A percentile compares a stretch with the other conserved stretches of the same genome.
Evolutionary conservation across 352 stramenopile species (phyloP).

Genomic region (Aphanomyces stellatus): DNA sequence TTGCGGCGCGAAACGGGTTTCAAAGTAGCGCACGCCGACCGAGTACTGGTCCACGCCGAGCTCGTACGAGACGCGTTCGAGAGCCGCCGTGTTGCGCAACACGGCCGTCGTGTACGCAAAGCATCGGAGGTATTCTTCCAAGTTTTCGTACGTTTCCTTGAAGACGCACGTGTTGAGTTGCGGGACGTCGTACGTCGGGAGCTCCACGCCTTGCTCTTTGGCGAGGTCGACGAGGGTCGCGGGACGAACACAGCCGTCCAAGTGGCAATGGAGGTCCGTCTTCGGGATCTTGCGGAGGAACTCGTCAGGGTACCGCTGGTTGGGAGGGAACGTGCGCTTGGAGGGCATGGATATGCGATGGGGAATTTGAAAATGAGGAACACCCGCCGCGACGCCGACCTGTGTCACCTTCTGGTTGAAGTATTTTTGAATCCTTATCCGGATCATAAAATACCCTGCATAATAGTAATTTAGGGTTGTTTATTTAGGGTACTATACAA

Average conservation of each 20-base stretch:
- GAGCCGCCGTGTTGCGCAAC: conserved; percentile 39
- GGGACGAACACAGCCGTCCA: conserved; percentile 74
- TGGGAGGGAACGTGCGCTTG: conserved; percentile 41
- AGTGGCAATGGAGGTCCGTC: conserved; percentile 80
- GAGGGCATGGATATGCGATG: not conserved
- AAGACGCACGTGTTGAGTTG: conserved; percentile 59
- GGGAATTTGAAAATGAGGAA: conserved; percentile 3
- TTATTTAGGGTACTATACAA: no score
- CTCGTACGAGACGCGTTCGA: conserved; percentile 83
- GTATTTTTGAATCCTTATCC: no score
- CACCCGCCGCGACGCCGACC: no score
- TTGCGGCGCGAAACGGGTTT: conserved; percentile 81
- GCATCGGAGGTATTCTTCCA: conserved; percentile 81
- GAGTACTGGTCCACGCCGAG: conserved; percentile 70
- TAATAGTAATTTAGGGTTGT: no score
- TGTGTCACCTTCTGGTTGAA: no score
- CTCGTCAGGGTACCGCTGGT: conserved; percentile 50
- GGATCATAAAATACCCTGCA: no score
- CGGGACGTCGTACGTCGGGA: conserved; percentile 68
- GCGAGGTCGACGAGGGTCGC: conserved; percentile 80
- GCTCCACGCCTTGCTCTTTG: conserved; percentile 46
- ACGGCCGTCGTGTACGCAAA: conserved; percentile 71
- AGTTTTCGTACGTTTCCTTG: conserved; percentile 64
- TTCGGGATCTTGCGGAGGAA: conserved; percentile 68
- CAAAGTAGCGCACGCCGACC: conserved; percentile 77